A percentile compares a stretch with the other conserved stretches of the same genome.
Conservation (phyloP, 2,329 filamentous ascomycete genomes). For the Fonsecaea nubica region DNA sequence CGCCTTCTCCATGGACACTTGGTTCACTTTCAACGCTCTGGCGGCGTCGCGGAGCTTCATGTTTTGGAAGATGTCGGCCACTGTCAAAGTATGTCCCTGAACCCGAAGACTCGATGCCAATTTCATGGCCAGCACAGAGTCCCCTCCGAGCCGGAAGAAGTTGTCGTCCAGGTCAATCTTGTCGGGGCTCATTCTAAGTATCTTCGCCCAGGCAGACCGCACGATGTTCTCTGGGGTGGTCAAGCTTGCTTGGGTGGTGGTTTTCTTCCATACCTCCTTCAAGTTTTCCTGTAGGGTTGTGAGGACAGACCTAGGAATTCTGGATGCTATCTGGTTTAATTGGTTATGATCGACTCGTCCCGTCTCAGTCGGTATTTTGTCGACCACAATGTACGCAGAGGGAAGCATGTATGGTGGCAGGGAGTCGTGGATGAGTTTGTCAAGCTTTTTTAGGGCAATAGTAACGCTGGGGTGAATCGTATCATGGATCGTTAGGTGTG, state of each 20-base stretch:
- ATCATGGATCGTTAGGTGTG: conserved; percentile 39
- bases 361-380: conserved; percentile 36
- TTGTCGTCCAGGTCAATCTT: conserved; percentile 39
- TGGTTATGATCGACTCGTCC: conserved; percentile 46
- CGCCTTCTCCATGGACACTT: conserved; percentile 22
- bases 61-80: conserved; percentile 43
- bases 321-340: conserved; percentile 50
- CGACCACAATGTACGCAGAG: conserved; percentile 51
- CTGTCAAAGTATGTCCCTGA: conserved; percentile 38
- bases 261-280: conserved; percentile 46
- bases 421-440: conserved; percentile 52
- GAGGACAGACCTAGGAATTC: conserved; percentile 43
- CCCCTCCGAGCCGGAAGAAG: conserved; percentile 45
- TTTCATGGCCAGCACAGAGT: conserved; percentile 44
- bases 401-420: conserved; percentile 59
- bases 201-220: conserved; percentile 15
- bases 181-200: conserved; percentile 51
- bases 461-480: conserved; percentile 41
- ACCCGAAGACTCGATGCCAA: conserved; percentile 38
- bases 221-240: conserved; percentile 45
- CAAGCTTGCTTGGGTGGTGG: conserved; percentile 42
- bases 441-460: conserved; percentile 46
- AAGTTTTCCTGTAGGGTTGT: conserved; percentile 31
- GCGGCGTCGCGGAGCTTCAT: conserved; percentile 61
- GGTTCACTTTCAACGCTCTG: conserved; percentile 39